Percentiles rank a stretch among this genome's conserved stretches.
These are phyloP conservation scores for Carex littledalei DNA, from an alignment of 176 grass and related monocot genomes.

Conservation along the genomic window DNA sequence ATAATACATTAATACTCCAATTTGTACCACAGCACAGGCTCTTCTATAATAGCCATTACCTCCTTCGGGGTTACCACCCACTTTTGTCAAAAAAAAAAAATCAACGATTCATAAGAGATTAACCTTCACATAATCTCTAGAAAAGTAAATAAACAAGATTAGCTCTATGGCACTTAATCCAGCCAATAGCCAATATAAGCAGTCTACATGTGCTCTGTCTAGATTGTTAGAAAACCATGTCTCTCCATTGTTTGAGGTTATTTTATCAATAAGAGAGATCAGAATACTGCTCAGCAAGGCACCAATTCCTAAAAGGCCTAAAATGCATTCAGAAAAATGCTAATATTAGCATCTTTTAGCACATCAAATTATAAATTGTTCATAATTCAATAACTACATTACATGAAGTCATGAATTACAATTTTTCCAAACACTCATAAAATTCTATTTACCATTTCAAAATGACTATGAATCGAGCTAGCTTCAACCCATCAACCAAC, in stretches of 20 bases:
- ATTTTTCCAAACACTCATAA: neutral
- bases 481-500: neutral
- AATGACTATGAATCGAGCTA: neutral
- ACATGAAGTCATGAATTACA: neutral
- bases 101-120: neutral
- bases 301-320: neutral
- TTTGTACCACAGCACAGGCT: no score
- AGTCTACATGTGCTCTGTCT: conserved; percentile 29
- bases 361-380: neutral
- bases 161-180: conserved; percentile 15
- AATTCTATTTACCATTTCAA: neutral
- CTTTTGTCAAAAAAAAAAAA: no score
- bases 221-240: neutral
- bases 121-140: conserved; percentile 13
- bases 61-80: no score
- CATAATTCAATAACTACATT: neutral
- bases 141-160: conserved; percentile 19
- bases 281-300: conserved; percentile 23
- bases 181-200: conserved; percentile 34
- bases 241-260: neutral
- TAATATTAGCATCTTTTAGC: neutral
- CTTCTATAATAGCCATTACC: no score
- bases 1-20: no score
- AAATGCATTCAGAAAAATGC: neutral
- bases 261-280: neutral